phyloP scores from a whole-genome alignment of 1,284 basidiomycete species.

The Leccinum solheimii region DNA sequence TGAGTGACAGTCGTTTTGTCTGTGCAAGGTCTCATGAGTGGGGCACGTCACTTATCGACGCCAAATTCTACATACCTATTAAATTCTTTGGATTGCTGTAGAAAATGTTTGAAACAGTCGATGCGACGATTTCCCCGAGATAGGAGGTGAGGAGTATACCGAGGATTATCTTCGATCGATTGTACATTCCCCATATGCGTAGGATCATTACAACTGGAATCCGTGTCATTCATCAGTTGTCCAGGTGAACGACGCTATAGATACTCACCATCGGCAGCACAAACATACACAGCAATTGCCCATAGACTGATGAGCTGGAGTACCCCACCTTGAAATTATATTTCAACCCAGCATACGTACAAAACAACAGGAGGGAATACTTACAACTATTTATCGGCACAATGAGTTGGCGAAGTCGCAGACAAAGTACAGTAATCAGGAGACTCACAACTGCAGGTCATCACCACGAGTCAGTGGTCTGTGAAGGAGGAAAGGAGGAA shows the following conservation, averaged over 20 bases:
- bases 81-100: too few species aligned
- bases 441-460: background rate
- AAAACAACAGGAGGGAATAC: too few species aligned
- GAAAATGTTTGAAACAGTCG: too few species aligned
- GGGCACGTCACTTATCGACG: too few species aligned
- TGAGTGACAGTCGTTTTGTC: background rate
- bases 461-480: background rate
- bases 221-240: too few species aligned
- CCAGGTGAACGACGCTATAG: too few species aligned
- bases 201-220: background rate
- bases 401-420: background rate
- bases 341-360: background rate
- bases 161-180: background rate
- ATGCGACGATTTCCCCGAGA: too few species aligned
- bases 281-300: background rate
- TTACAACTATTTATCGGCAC: too few species aligned
- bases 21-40: too few species aligned
- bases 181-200: background rate
- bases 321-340: background rate
- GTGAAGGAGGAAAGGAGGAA: background rate
- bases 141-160: too few species aligned
- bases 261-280: background rate
- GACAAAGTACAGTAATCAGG: background rate
- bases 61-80: too few species aligned
- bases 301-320: background rate